phyloP scores from a whole-genome alignment of 768 basidiomycete species.

The Lactarius sp. region DNA sequence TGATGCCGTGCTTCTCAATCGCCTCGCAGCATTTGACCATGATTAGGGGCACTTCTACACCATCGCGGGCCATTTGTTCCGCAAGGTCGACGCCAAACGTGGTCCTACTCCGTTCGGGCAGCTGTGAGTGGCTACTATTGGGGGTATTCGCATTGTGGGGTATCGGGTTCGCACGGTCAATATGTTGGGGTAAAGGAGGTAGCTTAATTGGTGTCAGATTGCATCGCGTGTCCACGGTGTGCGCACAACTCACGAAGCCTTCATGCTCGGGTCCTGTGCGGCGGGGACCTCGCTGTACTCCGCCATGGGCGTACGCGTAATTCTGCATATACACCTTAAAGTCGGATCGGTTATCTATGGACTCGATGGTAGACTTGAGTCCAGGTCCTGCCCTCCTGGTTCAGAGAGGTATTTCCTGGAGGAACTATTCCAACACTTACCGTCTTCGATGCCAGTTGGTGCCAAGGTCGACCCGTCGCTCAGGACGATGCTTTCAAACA shows the following conservation, averaged over 20 bases:
- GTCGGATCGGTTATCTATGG: slow-evolving; percentile 90
- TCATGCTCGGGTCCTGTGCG: slow-evolving; percentile 89
- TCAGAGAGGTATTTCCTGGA: background rate
- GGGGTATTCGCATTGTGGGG: slow-evolving; percentile 38
- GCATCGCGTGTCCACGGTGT: slow-evolving; percentile 1
- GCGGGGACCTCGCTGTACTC: slow-evolving; percentile 62
- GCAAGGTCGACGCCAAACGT: slow-evolving; percentile 92
- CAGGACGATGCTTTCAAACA: slow-evolving; percentile 87
- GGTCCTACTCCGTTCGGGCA: slow-evolving; percentile 60
- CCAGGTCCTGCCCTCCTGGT: slow-evolving; percentile 49
- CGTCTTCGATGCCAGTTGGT: slow-evolving; percentile 58
- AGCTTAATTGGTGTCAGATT: slow-evolving; percentile 14
- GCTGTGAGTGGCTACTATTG: slow-evolving; percentile 31
- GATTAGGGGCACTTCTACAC: slow-evolving; percentile 82
- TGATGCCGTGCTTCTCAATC: slow-evolving; percentile 86
- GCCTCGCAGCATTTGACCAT: slow-evolving; percentile 85
- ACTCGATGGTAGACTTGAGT: slow-evolving; percentile 80
- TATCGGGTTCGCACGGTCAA: slow-evolving; percentile 57
- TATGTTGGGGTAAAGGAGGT: slow-evolving; percentile 17
- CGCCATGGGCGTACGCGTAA: slow-evolving; percentile 85
- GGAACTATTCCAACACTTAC: slow-evolving; percentile 33
- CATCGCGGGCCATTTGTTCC: slow-evolving; percentile 91
- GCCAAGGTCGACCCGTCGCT: slow-evolving; percentile 84
- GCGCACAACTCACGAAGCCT: slow-evolving; percentile 75
- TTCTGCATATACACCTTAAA: slow-evolving; percentile 98